Evolutionary conservation across 2,329 filamentous ascomycete genomes (phyloP).

Genomic region (Sordariomycetes sp.): DNA sequence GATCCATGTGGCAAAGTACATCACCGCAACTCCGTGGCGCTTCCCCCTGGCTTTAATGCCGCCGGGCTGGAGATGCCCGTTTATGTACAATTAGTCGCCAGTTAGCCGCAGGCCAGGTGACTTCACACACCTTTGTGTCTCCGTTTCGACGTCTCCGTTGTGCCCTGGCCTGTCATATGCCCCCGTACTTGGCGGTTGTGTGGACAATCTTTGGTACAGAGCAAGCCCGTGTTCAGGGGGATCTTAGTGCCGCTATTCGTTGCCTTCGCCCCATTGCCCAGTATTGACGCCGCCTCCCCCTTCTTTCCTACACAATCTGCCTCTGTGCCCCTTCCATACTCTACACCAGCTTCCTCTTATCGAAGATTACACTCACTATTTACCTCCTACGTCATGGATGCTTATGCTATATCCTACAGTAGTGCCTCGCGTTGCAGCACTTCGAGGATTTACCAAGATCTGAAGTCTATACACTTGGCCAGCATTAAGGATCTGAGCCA

Average conservation of each 20-base stretch:
- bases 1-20: neutral
- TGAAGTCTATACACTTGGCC: constrained; percentile 25
- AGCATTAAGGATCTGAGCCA: constrained; percentile 18
- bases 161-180: neutral
- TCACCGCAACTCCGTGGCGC: no score
- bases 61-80: neutral
- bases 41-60: neutral
- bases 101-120: neutral
- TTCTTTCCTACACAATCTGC: neutral
- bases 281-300: neutral
- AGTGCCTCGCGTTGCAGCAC: constrained; percentile 26
- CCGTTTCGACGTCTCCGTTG: neutral
- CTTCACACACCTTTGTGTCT: neutral
- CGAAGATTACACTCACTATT: neutral
- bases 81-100: neutral
- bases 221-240: neutral
- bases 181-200: neutral
- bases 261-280: neutral
- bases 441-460: constrained; percentile 36
- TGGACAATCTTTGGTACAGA: neutral
- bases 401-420: constrained; percentile 35
- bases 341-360: neutral
- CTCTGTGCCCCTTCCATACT: neutral
- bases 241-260: neutral
- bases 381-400: constrained; percentile 25